Evolutionary conservation across 352 stramenopile species (phyloP), one percentile per base, ranked within the genome.

Genomic region (Globisporangium rhizosaccharum): DNA sequence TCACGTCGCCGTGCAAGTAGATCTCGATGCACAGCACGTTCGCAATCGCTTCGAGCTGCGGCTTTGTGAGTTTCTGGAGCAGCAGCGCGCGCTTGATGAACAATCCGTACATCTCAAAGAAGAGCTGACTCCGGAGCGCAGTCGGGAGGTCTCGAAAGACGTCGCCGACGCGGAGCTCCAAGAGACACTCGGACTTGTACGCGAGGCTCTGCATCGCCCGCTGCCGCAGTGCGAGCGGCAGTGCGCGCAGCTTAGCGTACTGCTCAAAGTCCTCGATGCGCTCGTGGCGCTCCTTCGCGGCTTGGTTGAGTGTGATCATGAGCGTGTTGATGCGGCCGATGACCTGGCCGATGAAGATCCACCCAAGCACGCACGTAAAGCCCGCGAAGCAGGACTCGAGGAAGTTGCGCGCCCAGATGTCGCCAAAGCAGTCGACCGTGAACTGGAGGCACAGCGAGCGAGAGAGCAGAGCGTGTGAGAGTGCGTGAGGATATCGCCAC

Each of bases 311-410:
- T 3, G 76, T 83, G 20, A 83, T 67, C 68, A 91, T 88, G n/a
- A 91, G 59, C 23, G 72, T 56, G 17, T 84, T 89, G 51, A 91
- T 89, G 10, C 72, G 74, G 0, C 76, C 75, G 44, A 89, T 89
- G 14, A 89, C 75, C 51, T 91, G 81, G 0, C 79, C 81, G 49
- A 91, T 76, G 59, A 91, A 91, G 41, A 91, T 72, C 81, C 81
- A 91, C 0, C 81, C 81, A 12, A 91, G 65, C 6, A 86, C 71
- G 65, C 81, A 91, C 5, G 76, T 88, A 44, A 79, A 82, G 20
- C 76, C 68, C 4, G 75, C 78, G 46, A 73, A 91, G 26, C 75
- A 66, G 0, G 72, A 76, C 56, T 91, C 81, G 1, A 88, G 63
- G 42, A 84, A 72, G 42, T 91, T 91, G 5, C 71, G 65, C 4